Base-by-base conservation (phyloP, 768 basidiomycete genomes). In the Sarcodon aspratus region DNA sequence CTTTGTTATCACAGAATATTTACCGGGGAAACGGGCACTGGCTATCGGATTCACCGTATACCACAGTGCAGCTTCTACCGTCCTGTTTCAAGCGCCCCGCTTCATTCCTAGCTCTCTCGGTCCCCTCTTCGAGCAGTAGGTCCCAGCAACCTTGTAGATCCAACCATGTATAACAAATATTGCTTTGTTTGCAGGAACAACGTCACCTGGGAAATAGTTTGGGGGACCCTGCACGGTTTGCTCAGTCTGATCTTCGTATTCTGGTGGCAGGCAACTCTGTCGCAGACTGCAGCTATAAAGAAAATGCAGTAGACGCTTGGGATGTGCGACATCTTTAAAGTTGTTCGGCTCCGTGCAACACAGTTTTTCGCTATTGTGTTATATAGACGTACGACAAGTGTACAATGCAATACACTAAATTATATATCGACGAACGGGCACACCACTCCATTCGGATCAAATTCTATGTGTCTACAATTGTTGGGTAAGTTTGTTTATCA, bases 1-100 rank as follows among this genome's bases (percentile, higher is more conserved):
- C 40, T 17, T 27, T 15, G 13, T 42, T 42, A 9, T 42, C 40
- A 27, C 52, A 86, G 88, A 91, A 55, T 89, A 85, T 63, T 66
- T 91, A 3, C 89, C 88, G 0, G 87, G 87, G 9, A 92, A 92
- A 67, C 79, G 89, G 12, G 89, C 85, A 0, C 63, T 91, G 8
- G 89, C 84, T 2, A 80, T 92, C 31, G 78, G 71, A 9, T 73
- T 92, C 2, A 80, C 82, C 52, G 56, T 89, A 11, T 92, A 91
- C 61, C 88, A 92, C 61, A 79, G 71, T 50, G 63, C 82, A 33
- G 73, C 72, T 45, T 86, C 87, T 1, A 88, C 86, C 2, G 65
- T 88, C 45, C 74, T 92, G 45, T 83, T 75, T 61, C 78, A 85
- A 50, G 71, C 84, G 1, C 86, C 87, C 1, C 75, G 88, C 32